phyloP scores from a whole-genome alignment of 1,139 yeast species.

The Pichia norvegensis region DNA sequence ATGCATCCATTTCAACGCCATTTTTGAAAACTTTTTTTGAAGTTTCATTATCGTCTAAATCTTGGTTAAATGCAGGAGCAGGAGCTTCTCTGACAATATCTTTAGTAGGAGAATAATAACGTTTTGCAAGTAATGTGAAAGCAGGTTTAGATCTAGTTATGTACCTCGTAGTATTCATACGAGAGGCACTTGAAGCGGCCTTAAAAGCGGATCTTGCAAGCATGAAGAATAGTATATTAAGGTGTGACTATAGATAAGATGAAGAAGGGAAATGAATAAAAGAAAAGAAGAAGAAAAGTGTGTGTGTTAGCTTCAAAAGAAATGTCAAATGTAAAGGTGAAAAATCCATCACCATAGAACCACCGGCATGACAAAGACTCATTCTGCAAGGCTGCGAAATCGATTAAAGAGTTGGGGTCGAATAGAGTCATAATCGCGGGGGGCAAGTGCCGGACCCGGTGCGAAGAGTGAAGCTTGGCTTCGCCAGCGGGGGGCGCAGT shows the following conservation, averaged over 20 bases:
- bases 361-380: too few relatives aligned
- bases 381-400: too few relatives aligned
- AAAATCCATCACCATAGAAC: not conserved
- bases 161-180: conserved; percentile 5
- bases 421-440: not conserved
- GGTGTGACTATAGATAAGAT: not conserved
- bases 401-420: too few relatives aligned
- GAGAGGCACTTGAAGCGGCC: conserved; percentile 2
- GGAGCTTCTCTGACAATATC: conserved; percentile 30
- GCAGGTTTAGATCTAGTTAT: not conserved
- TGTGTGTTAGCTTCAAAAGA: not conserved
- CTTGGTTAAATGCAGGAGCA: conserved; percentile 19
- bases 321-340: not conserved
- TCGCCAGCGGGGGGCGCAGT: too few relatives aligned
- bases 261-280: not conserved
- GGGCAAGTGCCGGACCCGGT: not conserved
- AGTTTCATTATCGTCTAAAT: conserved; percentile 1
- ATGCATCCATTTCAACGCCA: conserved; percentile 52
- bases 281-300: not conserved
- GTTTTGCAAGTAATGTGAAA: not conserved
- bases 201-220: conserved; percentile 7
- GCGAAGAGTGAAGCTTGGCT: not conserved
- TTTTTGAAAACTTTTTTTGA: not conserved
- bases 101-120: not conserved
- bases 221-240: not conserved